Evolutionary conservation across 441 rosid species (phyloP), one percentile per base, ranked within the genome.

Genomic region (Populus tomentosa): DNA sequence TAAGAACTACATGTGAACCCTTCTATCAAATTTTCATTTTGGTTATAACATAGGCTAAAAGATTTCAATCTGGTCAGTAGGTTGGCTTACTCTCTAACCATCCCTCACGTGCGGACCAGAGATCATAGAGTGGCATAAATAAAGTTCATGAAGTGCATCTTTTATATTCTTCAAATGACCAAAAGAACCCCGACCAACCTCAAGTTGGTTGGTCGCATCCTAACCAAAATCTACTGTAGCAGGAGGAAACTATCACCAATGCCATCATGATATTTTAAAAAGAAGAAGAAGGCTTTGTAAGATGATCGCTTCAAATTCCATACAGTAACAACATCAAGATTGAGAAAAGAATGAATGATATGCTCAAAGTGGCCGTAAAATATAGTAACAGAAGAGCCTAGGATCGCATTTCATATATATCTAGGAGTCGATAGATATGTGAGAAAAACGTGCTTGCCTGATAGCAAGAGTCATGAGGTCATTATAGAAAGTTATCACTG

Each of bases 41-140:
- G n/a, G 64, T 23, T 11, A 69, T 38, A 9, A 69, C 26, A 30
- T 28, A 24, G 8, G 24, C 72, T 53, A 53, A 24, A 50, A 50
- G 50, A 23, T 30, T 40, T 6, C 40, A 68, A 59, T 36, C n/a
- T n/a, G n/a, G n/a, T n/a, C n/a, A n/a, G n/a, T n/a, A n/a, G n/a
- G n/a, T n/a, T n/a, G n/a, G n/a, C n/a, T n/a, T n/a, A n/a, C n/a
- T n/a, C n/a, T n/a, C n/a, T n/a, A n/a, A n/a, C 32, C 30, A 53
- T 40, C 16, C 66, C 78, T 16, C 26, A 6, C 2, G 68, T 24
- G 72, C 24, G 72, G 75, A 77, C 71, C 53, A 64, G 46, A 32
- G 46, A 33, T 14, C 64, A 40, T 10, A 30, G 4, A 28, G 21
- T 71, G 21, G 59, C 46, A 62, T 66, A 66, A 7, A 50, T 66